Percentiles rank a stretch among this genome's conserved stretches.
Conservation (phyloP, 768 basidiomycete genomes). For the Amanita rimosa region DNA sequence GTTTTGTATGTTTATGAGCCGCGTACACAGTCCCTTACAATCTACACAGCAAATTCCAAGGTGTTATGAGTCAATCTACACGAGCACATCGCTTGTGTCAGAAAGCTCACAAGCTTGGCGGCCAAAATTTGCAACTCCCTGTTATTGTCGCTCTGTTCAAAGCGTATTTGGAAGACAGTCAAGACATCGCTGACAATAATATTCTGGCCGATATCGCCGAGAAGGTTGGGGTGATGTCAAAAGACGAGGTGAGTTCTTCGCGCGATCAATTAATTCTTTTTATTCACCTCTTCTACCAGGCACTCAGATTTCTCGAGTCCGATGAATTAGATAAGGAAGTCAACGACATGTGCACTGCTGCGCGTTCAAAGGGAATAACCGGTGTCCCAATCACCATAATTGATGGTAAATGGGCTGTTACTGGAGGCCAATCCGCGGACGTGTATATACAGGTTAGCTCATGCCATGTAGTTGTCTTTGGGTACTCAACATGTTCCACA, state of each 20-base stretch:
- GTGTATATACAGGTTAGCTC: conserved; percentile 52
- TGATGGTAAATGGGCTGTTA: conserved; percentile 68
- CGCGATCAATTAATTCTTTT: background rate
- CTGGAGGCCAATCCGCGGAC: conserved; percentile 62
- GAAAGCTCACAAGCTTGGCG: conserved; percentile 55
- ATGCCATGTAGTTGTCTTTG: background rate
- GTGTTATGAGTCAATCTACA: conserved; percentile 54
- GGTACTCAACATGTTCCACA: conserved; percentile 7
- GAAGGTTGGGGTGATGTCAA: conserved; percentile 42
- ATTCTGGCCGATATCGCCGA: conserved; percentile 52
- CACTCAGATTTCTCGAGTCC: conserved; percentile 50
- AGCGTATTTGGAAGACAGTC: conserved; percentile 51
- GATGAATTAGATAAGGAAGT: conserved; percentile 59
- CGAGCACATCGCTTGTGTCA: conserved; percentile 61
- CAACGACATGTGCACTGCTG: conserved; percentile 46
- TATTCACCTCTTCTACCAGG: conserved; percentile 25
- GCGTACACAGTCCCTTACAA: conserved; percentile 4
- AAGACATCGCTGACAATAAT: conserved; percentile 49
- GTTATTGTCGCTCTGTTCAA: conserved; percentile 51
- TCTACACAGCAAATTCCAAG: conserved; percentile 38
- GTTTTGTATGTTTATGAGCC: conserved; percentile 12
- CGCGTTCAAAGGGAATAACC: conserved; percentile 55
- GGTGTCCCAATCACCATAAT: conserved; percentile 78
- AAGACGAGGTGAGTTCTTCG: conserved; percentile 37
- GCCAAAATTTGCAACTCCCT: conserved; percentile 46